These are phyloP conservation scores for Lagenidium giganteum DNA, from an alignment of 352 stramenopile species.

Conservation along the genomic window DNA sequence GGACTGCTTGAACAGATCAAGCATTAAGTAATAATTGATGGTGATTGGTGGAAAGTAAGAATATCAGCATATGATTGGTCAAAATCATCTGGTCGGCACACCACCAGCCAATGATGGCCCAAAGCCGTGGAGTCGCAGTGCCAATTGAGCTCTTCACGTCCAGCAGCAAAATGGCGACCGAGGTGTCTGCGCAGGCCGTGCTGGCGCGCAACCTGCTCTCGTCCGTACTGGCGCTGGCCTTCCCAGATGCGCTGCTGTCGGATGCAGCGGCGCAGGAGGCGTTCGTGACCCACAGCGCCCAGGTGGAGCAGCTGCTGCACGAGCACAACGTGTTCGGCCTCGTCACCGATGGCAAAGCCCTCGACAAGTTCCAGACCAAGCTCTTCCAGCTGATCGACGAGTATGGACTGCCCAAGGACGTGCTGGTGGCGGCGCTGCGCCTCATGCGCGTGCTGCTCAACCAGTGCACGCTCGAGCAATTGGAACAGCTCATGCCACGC, in stretches of 20 bases:
- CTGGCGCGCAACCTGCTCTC: conserved; percentile 79
- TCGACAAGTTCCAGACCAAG: conserved; percentile 65
- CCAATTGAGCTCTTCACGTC: no score
- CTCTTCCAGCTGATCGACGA: conserved; percentile 58
- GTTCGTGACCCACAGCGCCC: conserved; percentile 47
- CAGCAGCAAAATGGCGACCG: conserved; percentile 13
- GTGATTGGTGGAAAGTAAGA: conserved; percentile 3
- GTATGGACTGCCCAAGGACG: conserved; percentile 15
- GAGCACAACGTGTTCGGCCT: conserved; percentile 75
- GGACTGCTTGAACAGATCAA: conserved; percentile 73
- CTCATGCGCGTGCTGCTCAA: conserved; percentile 50
- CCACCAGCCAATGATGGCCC: no score
- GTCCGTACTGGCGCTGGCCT: conserved; percentile 64
- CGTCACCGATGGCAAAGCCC: conserved; percentile 66
- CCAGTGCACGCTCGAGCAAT: conserved; percentile 48
- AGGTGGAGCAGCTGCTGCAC: conserved; percentile 38
- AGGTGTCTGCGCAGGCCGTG: conserved; percentile 23
- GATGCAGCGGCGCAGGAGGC: conserved; percentile 26
- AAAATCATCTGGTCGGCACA: no score
- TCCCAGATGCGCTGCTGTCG: conserved; percentile 49
- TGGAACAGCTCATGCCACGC: conserved; percentile 49
- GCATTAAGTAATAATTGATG: conserved; percentile 18
- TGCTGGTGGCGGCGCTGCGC: conserved; percentile 50
- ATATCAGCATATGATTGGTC: conserved; percentile 11
- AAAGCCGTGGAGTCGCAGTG: no score